Conservation (phyloP, 2,329 filamentous ascomycete genomes). For the Diaporthe citri region DNA sequence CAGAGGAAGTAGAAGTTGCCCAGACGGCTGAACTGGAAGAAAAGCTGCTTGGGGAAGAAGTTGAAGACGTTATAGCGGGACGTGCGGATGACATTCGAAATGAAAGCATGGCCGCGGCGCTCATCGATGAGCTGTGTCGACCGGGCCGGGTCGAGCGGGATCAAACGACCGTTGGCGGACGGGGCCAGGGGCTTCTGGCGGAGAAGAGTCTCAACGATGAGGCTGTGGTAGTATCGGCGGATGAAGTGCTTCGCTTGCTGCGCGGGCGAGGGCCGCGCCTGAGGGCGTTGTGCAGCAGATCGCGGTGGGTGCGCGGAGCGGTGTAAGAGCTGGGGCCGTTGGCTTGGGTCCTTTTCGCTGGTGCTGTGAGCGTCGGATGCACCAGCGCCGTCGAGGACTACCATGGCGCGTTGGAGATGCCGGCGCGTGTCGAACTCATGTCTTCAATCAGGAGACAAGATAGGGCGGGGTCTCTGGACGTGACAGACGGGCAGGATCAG, state of each 20-base stretch:
- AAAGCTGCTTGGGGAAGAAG: conserved; percentile 86
- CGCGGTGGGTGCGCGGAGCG: not conserved
- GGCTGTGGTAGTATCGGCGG: conserved; percentile 24
- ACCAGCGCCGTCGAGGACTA: conserved; percentile 27
- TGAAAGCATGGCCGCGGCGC: conserved; percentile 62
- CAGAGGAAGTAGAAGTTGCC: conserved; percentile 91
- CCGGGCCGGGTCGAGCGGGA: conserved; percentile 41
- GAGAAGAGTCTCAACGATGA: conserved; percentile 40
- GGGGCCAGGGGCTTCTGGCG: conserved; percentile 43
- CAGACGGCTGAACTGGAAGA: conserved; percentile 88
- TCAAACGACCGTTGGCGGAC: conserved; percentile 46
- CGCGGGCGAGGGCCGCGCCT: not conserved
- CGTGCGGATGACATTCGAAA: conserved; percentile 79
- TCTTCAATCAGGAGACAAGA: not conserved
- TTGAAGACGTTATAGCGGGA: conserved; percentile 87
- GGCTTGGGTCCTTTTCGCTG: conserved; percentile 32
- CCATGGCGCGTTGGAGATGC: conserved; percentile 32
- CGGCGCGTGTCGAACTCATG: conserved; percentile 29
- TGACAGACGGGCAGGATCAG: not conserved
- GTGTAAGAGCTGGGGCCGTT: conserved; percentile 8
- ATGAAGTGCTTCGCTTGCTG: conserved; percentile 11
- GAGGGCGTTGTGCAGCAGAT: not conserved
- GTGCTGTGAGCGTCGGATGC: conserved; percentile 17
- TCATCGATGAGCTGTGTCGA: conserved; percentile 59
- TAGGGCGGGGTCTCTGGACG: not conserved